Conservation (phyloP, 2,329 filamentous ascomycete species). For the Tolypocladium cylindrosporum region DNA sequence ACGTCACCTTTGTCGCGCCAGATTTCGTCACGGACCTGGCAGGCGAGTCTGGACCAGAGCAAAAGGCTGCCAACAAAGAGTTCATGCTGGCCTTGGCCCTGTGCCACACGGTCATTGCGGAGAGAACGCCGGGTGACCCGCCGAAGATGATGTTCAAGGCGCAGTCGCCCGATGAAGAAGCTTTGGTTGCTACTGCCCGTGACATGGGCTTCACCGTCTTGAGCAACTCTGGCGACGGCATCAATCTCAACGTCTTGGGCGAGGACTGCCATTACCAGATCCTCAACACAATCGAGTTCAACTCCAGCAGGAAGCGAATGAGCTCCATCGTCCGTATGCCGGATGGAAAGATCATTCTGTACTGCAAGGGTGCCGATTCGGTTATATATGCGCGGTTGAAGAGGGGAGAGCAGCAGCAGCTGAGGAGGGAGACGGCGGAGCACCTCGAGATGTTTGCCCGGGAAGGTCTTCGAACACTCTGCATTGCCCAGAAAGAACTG, state of each 20-base stretch:
- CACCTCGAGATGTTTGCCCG: slow-evolving; percentile 95
- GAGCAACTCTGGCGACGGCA: slow-evolving; percentile 66
- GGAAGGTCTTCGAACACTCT: slow-evolving; percentile 89
- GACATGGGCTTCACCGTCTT: slow-evolving; percentile 94
- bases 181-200: slow-evolving; percentile 83
- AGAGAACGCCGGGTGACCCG: slow-evolving; percentile 79
- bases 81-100: slow-evolving; percentile 94
- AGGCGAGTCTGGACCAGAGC: slow-evolving; percentile 66
- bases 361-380: slow-evolving; percentile 96
- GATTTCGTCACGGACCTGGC: slow-evolving; percentile 78
- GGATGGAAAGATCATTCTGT: slow-evolving; percentile 76
- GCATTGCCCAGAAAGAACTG: slow-evolving; percentile 77
- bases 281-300: slow-evolving; percentile 94
- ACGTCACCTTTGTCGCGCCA: slow-evolving; percentile 84
- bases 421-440: slow-evolving; percentile 76
- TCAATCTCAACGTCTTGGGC: slow-evolving; percentile 79
- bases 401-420: slow-evolving; percentile 73
- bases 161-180: slow-evolving; percentile 93
- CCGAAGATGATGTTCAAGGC: slow-evolving; percentile 93
- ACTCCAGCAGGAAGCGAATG: slow-evolving; percentile 94
- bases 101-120: slow-evolving; percentile 95
- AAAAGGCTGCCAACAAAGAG: slow-evolving; percentile 67
- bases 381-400: slow-evolving; percentile 90
- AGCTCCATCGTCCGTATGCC: slow-evolving; percentile 95
- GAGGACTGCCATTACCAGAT: slow-evolving; percentile 77